Evolutionary conservation across 495 filamentous ascomycete species (phyloP).

Genomic region (Patellaria atrata): DNA sequence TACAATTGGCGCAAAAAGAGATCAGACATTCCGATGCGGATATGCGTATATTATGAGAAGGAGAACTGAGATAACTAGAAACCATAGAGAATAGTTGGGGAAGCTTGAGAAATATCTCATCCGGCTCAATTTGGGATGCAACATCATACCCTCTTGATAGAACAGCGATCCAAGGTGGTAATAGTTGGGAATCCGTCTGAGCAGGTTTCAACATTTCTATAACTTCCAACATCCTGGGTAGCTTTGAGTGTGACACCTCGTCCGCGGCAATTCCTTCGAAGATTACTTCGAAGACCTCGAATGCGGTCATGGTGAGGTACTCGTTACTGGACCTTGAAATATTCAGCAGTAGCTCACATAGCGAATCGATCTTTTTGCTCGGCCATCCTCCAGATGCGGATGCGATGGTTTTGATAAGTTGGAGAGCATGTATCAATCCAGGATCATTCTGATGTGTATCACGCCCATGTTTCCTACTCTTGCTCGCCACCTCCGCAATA

Average conservation of each 20-base stretch:
- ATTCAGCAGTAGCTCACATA: slow-evolving; percentile 76
- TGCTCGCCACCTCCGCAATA: slow-evolving; percentile 46
- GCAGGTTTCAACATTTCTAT: slow-evolving; percentile 83
- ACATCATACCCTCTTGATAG: slow-evolving; percentile 89
- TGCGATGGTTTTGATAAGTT: slow-evolving; percentile 79
- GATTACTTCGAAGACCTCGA: slow-evolving; percentile 92
- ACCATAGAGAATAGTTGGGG: slow-evolving; percentile 67
- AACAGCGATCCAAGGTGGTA: slow-evolving; percentile 93
- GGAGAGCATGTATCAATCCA: slow-evolving; percentile 74
- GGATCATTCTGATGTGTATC: slow-evolving; percentile 55
- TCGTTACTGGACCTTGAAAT: slow-evolving; percentile 83
- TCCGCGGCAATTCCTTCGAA: slow-evolving; percentile 75
- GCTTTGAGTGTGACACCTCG: slow-evolving; percentile 70
- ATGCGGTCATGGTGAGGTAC: slow-evolving; percentile 86
- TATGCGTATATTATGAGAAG: slow-evolving; percentile 78
- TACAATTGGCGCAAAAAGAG: slow-evolving; percentile 76
- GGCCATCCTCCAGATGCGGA: slow-evolving; percentile 85
- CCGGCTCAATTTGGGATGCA: slow-evolving; percentile 66
- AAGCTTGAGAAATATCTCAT: slow-evolving; percentile 78
- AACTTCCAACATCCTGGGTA: slow-evolving; percentile 72
- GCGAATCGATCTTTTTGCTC: slow-evolving; percentile 81
- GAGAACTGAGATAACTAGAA: slow-evolving; percentile 63
- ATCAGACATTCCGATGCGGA: slow-evolving; percentile 91
- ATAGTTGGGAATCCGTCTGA: slow-evolving; percentile 76
- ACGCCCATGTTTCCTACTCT: slow-evolving; percentile 49